A percentile compares a stretch with the other conserved stretches of the same genome.
Evolutionary conservation across 352 stramenopile genomes (phyloP).

Genomic region (Globisporangium camurandrum): DNA sequence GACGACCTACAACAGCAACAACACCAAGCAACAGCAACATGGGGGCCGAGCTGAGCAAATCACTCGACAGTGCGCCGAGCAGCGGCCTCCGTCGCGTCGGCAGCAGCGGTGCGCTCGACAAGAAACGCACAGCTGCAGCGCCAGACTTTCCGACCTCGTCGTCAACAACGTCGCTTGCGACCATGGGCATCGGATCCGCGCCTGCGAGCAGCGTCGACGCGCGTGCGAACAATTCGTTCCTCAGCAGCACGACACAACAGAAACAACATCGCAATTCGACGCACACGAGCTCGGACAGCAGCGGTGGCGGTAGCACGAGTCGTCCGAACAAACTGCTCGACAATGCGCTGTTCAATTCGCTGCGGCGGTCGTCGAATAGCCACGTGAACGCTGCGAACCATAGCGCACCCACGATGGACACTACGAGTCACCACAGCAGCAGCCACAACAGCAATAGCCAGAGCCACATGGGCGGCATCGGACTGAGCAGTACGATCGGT

Average conservation of each 20-base stretch:
- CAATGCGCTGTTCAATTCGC: slow-evolving; percentile 43
- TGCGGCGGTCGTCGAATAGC: slow-evolving; percentile 37
- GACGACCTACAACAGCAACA: background rate
- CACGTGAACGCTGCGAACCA: slow-evolving; percentile 17
- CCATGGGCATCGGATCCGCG: slow-evolving; percentile 32
- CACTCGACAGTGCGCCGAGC: background rate
- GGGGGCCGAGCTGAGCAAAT: slow-evolving; percentile 66
- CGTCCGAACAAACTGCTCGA: slow-evolving; percentile 31
- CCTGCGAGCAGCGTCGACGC: slow-evolving; percentile 1
- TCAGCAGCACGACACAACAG: slow-evolving; percentile 3
- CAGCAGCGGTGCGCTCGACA: slow-evolving; percentile 56
- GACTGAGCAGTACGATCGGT: slow-evolving; percentile 5
- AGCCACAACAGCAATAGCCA: too few species aligned
- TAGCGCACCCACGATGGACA: slow-evolving; percentile 9
- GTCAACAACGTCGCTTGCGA: slow-evolving; percentile 49
- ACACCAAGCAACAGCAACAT: slow-evolving; percentile 17
- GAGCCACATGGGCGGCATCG: too few species aligned
- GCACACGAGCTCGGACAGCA: slow-evolving; percentile 32
- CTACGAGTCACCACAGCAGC: too few species aligned
- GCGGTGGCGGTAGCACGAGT: slow-evolving; percentile 29
- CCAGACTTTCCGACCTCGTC: slow-evolving; percentile 33
- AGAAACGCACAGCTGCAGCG: slow-evolving; percentile 20
- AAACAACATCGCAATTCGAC: slow-evolving; percentile 16
- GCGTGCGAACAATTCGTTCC: slow-evolving; percentile 12
- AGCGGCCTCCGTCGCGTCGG: slow-evolving; percentile 55